Conservation (phyloP, 164 flowering plant species). For the Tetrastigma voinierianum region DNA sequence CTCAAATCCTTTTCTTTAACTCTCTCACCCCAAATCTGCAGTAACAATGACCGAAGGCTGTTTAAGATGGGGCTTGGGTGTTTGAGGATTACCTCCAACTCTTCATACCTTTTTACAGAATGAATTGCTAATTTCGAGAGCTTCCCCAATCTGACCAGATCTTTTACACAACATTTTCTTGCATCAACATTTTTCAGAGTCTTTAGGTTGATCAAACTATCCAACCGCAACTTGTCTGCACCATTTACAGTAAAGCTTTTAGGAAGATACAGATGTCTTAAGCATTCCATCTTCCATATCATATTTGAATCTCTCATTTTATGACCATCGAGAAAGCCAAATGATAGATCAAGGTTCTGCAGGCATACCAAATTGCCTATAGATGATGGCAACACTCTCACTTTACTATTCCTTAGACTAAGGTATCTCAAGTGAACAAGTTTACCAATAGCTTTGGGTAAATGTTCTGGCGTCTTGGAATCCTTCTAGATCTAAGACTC, state of each 20-base stretch:
- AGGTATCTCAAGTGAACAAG: conserved; percentile 6
- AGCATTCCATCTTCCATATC: conserved; percentile 1
- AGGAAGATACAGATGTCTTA: conserved; percentile 10
- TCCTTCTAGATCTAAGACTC: neutral
- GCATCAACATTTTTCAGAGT: neutral
- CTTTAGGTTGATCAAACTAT: neutral
- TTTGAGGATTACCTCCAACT: neutral
- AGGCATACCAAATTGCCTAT: neutral
- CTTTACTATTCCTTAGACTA: neutral
- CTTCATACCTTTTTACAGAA: neutral
- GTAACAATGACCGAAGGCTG: too few relatives aligned
- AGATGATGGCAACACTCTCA: neutral
- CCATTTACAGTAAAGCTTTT: neutral
- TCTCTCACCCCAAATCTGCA: too few relatives aligned
- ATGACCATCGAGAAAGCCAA: neutral
- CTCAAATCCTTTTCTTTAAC: too few relatives aligned
- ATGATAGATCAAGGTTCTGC: neutral
- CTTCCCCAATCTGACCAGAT: conserved; percentile 8
- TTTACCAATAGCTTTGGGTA: neutral
- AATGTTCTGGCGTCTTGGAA: neutral
- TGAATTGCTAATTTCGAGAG: neutral
- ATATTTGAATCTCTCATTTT: neutral
- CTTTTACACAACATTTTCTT: neutral
- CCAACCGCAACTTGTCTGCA: neutral
- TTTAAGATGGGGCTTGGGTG: neutral